phyloP scores from a whole-genome alignment of 2,329 filamentous ascomycete genomes.

The Colletotrichum cordylinicola region DNA sequence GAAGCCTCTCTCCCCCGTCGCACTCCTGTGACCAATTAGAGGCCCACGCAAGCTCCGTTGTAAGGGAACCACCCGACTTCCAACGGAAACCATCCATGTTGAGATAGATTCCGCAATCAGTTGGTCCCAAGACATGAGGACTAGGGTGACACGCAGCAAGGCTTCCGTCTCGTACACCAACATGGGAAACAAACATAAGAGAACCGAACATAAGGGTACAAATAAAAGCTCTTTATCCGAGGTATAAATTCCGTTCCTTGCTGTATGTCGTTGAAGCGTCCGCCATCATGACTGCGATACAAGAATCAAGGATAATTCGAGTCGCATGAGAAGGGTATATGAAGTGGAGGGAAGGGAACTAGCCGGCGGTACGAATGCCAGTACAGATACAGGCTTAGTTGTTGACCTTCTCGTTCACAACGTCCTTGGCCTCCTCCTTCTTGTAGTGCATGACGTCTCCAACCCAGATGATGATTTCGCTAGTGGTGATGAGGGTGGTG shows the following conservation, averaged over 20 bases:
- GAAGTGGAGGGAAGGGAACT: neutral
- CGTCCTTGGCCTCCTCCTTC: conserved; percentile 66
- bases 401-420: conserved; percentile 56
- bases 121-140: neutral
- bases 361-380: neutral
- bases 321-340: conserved; percentile 13
- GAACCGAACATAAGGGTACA: neutral
- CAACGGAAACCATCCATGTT: neutral
- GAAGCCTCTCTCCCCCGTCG: neutral
- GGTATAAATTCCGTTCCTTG: conserved; percentile 21
- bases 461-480: conserved; percentile 68
- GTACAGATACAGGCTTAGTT: conserved; percentile 35
- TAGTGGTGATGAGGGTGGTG: conserved; percentile 70
- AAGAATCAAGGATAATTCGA: neutral
- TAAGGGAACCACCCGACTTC: neutral
- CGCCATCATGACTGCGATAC: conserved; percentile 9
- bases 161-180: conserved; percentile 5
- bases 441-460: conserved; percentile 63
- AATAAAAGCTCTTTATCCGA: conserved; percentile 7
- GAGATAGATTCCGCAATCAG: neutral
- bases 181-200: conserved; percentile 8
- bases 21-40: neutral
- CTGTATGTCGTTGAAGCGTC: conserved; percentile 20
- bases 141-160: neutral
- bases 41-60: neutral